Percentiles rank a stretch among this genome's conserved stretches.
phyloP scores from a whole-genome alignment of 148 eudicot species.

The Rhododendron ovatum region DNA sequence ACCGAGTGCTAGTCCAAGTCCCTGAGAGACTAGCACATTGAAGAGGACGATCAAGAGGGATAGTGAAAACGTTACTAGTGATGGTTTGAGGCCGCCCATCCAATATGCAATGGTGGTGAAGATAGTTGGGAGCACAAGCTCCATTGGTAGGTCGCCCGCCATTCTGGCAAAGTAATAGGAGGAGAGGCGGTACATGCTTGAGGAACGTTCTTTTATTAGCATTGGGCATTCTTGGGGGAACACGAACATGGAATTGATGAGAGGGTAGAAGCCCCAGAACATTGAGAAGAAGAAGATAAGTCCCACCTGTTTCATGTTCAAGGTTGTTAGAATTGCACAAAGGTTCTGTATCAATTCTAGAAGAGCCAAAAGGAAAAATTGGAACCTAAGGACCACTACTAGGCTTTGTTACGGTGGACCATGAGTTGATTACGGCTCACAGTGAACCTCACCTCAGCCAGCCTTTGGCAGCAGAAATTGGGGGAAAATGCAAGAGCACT shows the following conservation, averaged over 20 bases:
- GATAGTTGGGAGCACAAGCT: conserved; percentile 72
- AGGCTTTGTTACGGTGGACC: background rate
- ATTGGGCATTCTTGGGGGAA: conserved; percentile 81
- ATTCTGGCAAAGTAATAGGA: conserved; percentile 71
- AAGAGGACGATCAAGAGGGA: conserved; percentile 54
- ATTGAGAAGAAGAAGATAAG: conserved; percentile 81
- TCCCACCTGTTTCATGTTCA: conserved; percentile 44
- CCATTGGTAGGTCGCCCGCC: conserved; percentile 81
- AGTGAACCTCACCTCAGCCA: background rate
- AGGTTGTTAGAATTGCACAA: background rate
- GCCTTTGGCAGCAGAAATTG: background rate
- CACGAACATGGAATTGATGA: conserved; percentile 64
- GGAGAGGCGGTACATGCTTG: conserved; percentile 79
- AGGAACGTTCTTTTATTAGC: conserved; percentile 56
- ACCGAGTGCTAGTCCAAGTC: conserved; percentile 79
- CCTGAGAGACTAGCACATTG: conserved; percentile 79
- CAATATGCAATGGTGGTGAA: conserved; percentile 60
- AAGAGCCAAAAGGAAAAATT: background rate
- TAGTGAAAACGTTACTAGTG: conserved; percentile 37
- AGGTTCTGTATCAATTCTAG: background rate
- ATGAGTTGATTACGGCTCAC: background rate
- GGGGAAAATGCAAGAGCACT: background rate
- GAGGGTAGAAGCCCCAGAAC: conserved; percentile 90
- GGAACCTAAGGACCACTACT: background rate
- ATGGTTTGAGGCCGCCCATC: conserved; percentile 86